These are phyloP conservation scores for Discostella pseudostelligera DNA, from an alignment of 108 stramenopile genomes.

Conservation along the genomic window DNA sequence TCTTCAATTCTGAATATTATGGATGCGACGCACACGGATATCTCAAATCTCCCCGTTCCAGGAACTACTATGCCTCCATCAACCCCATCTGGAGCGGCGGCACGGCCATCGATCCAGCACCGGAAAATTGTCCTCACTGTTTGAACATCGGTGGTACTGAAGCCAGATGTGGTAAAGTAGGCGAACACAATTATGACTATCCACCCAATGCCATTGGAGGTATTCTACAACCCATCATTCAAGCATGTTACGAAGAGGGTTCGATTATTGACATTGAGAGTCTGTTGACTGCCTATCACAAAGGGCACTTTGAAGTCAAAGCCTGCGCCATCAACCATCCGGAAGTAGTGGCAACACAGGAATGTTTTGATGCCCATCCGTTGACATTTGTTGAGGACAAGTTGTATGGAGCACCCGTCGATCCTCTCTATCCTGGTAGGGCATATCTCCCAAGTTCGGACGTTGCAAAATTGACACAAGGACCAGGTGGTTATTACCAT, in stretches of 20 bases:
- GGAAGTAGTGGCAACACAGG: constrained; percentile 39
- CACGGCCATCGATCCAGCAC: constrained; percentile 3
- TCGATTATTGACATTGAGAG: constrained; percentile 32
- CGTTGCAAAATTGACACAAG: background rate
- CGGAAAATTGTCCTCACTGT: background rate
- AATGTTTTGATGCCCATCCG: constrained; percentile 48
- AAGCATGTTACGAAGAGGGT: constrained; percentile 36
- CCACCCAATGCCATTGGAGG: constrained; percentile 34
- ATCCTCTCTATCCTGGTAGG: constrained; percentile 44
- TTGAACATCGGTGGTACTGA: constrained; percentile 22
- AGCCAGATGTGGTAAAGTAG: constrained; percentile 20
- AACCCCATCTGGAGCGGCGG: no score
- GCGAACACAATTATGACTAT: constrained; percentile 34
- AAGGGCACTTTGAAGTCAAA: constrained; percentile 46
- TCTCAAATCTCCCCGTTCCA: background rate
- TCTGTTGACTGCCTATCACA: constrained; percentile 44
- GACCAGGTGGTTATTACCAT: constrained; percentile 1
- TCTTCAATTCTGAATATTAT: background rate
- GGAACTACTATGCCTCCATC: no score
- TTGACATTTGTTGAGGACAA: constrained; percentile 51
- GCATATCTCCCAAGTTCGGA: constrained; percentile 38
- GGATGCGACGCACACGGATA: background rate
- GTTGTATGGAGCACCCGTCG: constrained; percentile 28
- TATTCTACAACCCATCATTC: constrained; percentile 22
- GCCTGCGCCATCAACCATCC: constrained; percentile 36